Evolutionary conservation across 1,139 yeast genomes (phyloP).

Genomic region (Wickerhamiella pararugosa): DNA sequence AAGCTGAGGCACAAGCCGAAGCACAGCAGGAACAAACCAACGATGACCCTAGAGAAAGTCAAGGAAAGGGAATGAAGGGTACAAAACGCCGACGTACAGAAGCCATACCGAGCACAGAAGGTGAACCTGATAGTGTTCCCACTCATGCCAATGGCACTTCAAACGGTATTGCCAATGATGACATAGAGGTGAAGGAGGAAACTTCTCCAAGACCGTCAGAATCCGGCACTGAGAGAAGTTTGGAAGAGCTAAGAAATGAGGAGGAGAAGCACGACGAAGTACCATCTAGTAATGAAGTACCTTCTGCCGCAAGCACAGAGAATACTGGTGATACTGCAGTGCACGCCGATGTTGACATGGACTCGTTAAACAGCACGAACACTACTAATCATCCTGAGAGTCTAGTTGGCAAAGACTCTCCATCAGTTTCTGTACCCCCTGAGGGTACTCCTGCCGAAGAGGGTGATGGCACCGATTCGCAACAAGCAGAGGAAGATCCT

Average conservation of each 20-base stretch:
- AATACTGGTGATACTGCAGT: too few species aligned
- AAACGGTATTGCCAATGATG: not conserved
- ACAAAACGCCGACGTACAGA: conserved; percentile 11
- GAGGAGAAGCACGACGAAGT: too few species aligned
- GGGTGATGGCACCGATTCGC: not conserved
- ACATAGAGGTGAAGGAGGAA: too few species aligned
- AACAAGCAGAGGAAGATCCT: not conserved
- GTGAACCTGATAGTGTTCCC: conserved; percentile 10
- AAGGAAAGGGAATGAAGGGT: conserved; percentile 12
- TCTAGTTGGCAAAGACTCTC: too few species aligned
- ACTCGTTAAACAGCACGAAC: too few species aligned
- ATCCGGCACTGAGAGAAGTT: too few species aligned
- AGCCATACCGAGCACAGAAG: conserved; percentile 6
- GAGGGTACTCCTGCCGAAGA: conserved; percentile 5
- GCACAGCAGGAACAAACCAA: conserved; percentile 32
- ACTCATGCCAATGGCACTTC: conserved; percentile 1
- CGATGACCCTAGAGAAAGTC: conserved; percentile 17
- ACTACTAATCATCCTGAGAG: too few species aligned
- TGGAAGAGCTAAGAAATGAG: too few species aligned
- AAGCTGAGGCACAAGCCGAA: conserved; percentile 42
- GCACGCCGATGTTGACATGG: too few species aligned
- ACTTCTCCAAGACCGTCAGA: too few species aligned
- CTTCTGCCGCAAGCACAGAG: too few species aligned
- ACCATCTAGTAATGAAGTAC: too few species aligned
- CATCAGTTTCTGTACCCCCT: not conserved